Evolutionary conservation across 108 stramenopile species (phyloP).

Genomic region (Pseudonitzschia delicatissima): DNA sequence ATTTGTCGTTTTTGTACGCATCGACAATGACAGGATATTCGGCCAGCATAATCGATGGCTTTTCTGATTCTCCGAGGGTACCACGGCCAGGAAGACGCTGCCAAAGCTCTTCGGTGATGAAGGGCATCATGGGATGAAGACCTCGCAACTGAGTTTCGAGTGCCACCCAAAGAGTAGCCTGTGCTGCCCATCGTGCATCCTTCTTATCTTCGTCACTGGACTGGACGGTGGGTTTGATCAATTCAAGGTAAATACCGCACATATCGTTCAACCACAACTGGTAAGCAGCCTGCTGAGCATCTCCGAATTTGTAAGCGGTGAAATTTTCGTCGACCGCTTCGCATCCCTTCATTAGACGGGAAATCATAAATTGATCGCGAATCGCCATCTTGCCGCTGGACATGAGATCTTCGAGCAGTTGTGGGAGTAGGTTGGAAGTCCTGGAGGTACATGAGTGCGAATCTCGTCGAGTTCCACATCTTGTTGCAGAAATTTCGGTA

Average conservation of each 20-base stretch:
- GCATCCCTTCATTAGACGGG: constrained; percentile 80
- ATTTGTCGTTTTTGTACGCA: constrained; percentile 49
- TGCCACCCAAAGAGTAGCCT: constrained; percentile 90
- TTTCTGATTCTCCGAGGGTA: constrained; percentile 79
- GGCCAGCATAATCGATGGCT: constrained; percentile 94
- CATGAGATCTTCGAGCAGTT: constrained; percentile 78
- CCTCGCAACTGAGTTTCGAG: constrained; percentile 91
- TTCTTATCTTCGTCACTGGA: constrained; percentile 55
- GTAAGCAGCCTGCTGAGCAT: constrained; percentile 85
- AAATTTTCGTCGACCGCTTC: constrained; percentile 74
- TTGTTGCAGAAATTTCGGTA: constrained; percentile 99
- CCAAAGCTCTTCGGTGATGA: constrained; percentile 99
- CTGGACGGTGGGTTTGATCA: constrained; percentile 96
- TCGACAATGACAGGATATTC: constrained; percentile 78
- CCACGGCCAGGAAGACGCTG: constrained; percentile 98
- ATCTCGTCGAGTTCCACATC: constrained; percentile 97
- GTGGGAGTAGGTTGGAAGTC: constrained; percentile 86
- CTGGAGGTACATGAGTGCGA: constrained; percentile 86
- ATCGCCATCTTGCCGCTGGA: constrained; percentile 74
- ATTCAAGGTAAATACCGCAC: constrained; percentile 96
- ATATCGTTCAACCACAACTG: constrained; percentile 94
- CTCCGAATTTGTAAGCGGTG: constrained; percentile 83
- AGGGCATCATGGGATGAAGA: constrained; percentile 99
- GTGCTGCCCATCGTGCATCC: constrained; percentile 86
- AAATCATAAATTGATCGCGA: constrained; percentile 92